Base-by-base conservation (phyloP, 306 rosid genomes). In the Castanea mollissima region DNA sequence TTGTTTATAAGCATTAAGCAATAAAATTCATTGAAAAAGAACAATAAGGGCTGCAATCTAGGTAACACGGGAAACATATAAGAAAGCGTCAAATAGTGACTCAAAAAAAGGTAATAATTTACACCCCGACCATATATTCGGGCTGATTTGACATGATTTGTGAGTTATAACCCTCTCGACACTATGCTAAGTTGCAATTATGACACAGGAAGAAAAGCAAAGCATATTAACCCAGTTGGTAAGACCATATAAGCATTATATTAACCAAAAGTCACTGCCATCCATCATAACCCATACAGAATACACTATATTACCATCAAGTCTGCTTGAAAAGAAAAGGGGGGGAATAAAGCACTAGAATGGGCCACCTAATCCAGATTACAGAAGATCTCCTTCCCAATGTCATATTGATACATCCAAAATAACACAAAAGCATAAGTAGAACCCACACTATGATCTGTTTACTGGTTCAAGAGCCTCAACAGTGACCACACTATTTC, bases 381-480 rank as follows among this genome's bases (percentile, higher is more conserved):
- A 78, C 83, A 83, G 35, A 49, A 57, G 44, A 86, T 34, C 46
- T 74, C 68, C 73, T 16, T 57, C 15, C 16, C 84, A 69, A 18
- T 51, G 70, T 49, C 49, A 57, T 56, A 78, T 60, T 31, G 68
- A 76, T 5, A 2, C 34, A 74, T 73, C 78, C 78, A 68, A 69
- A 75, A 82, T 73, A 81, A 34, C 29, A 9, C 60, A 56, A 34
- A 6, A 2, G 34, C 52, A 74, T 49, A 54, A 68, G 76, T 64
- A 56, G 5, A 31, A 69, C 19, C 74, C 21, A 18, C 79, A 86
- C 87, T 89, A 86, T 68, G 78, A n/a, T 38, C 90, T 86, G 81
- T 86, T 91, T 64, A 95, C 99, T 1, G 99, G 99, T 81, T 95
- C 99, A 52, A 95, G 99, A 6, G 99, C 99, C 83, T 95, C 98